Conservation (phyloP, 2,329 filamentous ascomycete species). For the Paecilomyces niveus region DNA sequence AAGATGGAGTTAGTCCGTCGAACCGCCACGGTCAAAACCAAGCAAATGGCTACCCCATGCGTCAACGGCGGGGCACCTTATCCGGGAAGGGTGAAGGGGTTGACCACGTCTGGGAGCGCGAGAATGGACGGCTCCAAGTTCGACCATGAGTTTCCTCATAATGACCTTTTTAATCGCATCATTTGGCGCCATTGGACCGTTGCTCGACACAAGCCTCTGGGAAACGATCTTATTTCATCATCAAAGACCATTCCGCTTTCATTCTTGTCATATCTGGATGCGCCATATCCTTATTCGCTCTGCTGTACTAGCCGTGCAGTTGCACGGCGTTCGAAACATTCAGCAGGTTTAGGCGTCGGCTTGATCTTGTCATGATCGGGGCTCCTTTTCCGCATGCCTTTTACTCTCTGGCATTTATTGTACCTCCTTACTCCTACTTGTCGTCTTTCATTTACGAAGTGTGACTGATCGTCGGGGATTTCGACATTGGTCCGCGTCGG, state of each 20-base stretch:
- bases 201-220: not conserved
- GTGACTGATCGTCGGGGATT: not conserved
- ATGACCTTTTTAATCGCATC: not conserved
- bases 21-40: conserved; percentile 7
- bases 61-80: not conserved
- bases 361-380: conserved; percentile 28
- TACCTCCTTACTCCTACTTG: not conserved
- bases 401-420: conserved; percentile 12
- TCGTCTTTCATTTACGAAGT: not conserved
- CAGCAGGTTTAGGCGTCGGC: conserved; percentile 2
- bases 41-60: not conserved
- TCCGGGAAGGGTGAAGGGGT: not conserved
- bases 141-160: not conserved
- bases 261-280: conserved; percentile 6
- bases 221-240: conserved; percentile 11
- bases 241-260: conserved; percentile 10
- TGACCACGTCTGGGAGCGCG: not conserved
- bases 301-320: conserved; percentile 1
- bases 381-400: conserved; percentile 5
- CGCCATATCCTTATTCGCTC: conserved; percentile 6
- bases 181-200: not conserved
- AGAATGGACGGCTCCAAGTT: conserved; percentile 11
- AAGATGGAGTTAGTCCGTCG: conserved; percentile 23
- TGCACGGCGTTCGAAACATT: not conserved
- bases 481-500: not conserved